Evolutionary conservation across 2,329 filamentous ascomycete genomes (phyloP), one percentile per base, ranked within the genome.

Genomic region (Diplocarpon mali): DNA sequence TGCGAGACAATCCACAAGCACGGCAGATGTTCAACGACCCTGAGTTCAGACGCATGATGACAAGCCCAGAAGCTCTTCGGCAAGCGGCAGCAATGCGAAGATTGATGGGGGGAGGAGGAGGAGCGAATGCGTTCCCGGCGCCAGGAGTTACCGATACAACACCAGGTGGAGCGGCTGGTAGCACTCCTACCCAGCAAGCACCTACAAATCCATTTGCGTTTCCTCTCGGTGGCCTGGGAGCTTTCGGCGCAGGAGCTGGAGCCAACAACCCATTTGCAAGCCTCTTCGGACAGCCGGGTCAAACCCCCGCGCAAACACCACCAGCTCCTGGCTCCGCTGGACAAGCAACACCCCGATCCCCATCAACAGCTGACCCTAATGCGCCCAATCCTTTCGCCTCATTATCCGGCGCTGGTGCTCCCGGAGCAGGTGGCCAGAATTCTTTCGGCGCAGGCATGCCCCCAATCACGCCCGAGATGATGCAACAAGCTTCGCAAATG

Each of bases 131-230:
- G 5, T 96, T 98, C 62, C 89, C 92, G 11, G 90, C 90, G 40
- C 92, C 92, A 2, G 92, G 92, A 8, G 80, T 83, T 15, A 96
- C 90, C 30, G 88, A 95, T 64, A 93, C 79, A 27, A 94, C 88
- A 2, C 80, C 77, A 1, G 60, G 60, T 47, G 54, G 64, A 58
- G 64, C 57, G 36, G 55, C 61, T 35, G 54, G 61, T 30, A 56
- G 53, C 15, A 59, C 54, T 30, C 57, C 58, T 16, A 45, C 45
- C 13, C 41, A 37, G 30, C 52, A 62, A 60, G 32, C 46, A 27
- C 48, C 51, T 15, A 44, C 51, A 35, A 60, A 60, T 40, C 57
- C 52, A 16, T 57, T 58, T 43, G 49, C 61, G 45, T 58, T 62
- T 43, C 63, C 67, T 37, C 54, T 57, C 39, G 62, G 65, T 28